Conservation (phyloP, 2,329 filamentous ascomycete genomes). For the Beauveria scarabaeidicola region DNA sequence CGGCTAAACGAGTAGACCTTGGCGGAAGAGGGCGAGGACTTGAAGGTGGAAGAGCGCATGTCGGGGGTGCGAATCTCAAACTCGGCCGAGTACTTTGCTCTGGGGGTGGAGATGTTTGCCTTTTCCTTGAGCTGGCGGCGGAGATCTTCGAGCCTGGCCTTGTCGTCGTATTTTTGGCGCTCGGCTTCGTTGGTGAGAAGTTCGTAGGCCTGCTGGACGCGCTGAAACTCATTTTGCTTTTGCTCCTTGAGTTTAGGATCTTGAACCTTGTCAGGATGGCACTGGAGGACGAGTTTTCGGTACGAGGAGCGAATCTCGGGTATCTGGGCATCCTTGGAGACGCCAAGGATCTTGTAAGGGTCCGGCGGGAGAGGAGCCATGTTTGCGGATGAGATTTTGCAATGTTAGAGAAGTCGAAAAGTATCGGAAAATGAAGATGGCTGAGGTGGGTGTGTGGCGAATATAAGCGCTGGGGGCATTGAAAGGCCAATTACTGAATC, state of each 20-base stretch:
- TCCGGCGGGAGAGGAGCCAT: slow-evolving; percentile 54
- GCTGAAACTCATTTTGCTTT: slow-evolving; percentile 84
- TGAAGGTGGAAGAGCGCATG: slow-evolving; percentile 35
- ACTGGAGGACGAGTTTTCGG: slow-evolving; percentile 78
- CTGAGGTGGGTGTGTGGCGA: neutral
- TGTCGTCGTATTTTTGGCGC: slow-evolving; percentile 69
- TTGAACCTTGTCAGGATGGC: slow-evolving; percentile 86
- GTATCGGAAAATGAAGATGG: neutral
- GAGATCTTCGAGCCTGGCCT: slow-evolving; percentile 57
- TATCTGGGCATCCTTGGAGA: slow-evolving; percentile 62
- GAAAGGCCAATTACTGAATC: neutral
- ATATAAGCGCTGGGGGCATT: neutral
- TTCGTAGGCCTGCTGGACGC: slow-evolving; percentile 89
- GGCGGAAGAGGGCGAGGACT: slow-evolving; percentile 23
- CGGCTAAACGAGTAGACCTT: slow-evolving; percentile 28
- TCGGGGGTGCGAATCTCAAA: slow-evolving; percentile 45
- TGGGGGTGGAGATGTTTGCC: slow-evolving; percentile 35
- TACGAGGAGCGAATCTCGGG: slow-evolving; percentile 70
- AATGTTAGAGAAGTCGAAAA: neutral
- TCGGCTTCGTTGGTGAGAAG: slow-evolving; percentile 70
- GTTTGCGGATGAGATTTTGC: slow-evolving; percentile 14
- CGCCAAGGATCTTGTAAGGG: slow-evolving; percentile 70
- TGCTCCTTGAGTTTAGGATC: slow-evolving; percentile 65
- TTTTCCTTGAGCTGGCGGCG: slow-evolving; percentile 43
- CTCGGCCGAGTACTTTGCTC: slow-evolving; percentile 25